Conservation (phyloP, 441 rosid genomes). For the Pelargonium fulgidum region DNA sequence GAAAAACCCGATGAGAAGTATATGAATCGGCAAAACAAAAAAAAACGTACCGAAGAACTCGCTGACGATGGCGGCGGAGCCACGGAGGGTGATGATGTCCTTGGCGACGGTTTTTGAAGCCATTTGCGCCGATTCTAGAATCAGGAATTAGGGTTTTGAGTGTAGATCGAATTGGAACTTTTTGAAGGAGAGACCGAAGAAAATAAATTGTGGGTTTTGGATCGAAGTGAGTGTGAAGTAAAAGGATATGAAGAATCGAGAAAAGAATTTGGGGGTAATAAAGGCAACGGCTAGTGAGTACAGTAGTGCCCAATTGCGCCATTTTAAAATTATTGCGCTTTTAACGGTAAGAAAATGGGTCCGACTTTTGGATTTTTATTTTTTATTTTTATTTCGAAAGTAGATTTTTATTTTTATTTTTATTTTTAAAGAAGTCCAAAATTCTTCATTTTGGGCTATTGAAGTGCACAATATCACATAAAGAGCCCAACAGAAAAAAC, state of each 20-base stretch:
- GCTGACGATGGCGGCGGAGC: conserved; percentile 93
- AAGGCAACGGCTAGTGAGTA: conserved; percentile 2
- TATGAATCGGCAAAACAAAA: background rate
- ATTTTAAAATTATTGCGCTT: background rate
- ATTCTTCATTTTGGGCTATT: too few species aligned
- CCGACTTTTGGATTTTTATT: background rate
- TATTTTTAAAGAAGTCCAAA: too few species aligned
- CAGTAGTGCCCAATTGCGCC: background rate
- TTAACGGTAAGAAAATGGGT: background rate
- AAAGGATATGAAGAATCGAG: background rate
- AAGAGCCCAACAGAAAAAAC: too few species aligned
- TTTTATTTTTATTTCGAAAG: too few species aligned
- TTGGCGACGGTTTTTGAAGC: conserved; percentile 73
- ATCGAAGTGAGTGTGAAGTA: background rate
- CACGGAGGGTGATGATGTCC: conserved; percentile 89
- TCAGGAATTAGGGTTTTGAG: background rate
- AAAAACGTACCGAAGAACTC: conserved; percentile 68
- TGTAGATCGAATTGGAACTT: background rate
- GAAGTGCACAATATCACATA: too few species aligned
- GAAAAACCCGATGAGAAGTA: too few species aligned
- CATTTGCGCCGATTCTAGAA: conserved; percentile 29
- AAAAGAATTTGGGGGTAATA: background rate
- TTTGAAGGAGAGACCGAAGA: background rate
- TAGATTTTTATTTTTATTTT: too few species aligned
- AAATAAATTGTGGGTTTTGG: background rate